These are phyloP conservation scores for Davidsoniella neocaledoniae DNA, from an alignment of 2,329 filamentous ascomycete genomes.

Conservation along the genomic window DNA sequence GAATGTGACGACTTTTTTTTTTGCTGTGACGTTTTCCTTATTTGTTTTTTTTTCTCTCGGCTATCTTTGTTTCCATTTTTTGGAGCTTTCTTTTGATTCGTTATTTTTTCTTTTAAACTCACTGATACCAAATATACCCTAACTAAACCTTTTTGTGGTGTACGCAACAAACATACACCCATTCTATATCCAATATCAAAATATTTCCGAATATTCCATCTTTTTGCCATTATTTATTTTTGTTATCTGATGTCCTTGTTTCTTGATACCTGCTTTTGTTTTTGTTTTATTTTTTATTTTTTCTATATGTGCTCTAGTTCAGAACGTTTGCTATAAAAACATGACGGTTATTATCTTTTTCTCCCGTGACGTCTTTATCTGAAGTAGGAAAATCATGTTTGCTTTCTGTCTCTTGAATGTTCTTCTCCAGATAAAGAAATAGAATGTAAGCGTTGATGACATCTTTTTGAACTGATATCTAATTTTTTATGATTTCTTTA, in stretches of 20 bases:
- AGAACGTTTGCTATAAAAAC: not conserved
- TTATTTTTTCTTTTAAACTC: no score
- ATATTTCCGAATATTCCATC: not conserved
- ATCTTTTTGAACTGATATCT: not conserved
- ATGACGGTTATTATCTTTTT: not conserved
- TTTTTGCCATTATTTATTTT: conserved; percentile 1
- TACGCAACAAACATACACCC: no score
- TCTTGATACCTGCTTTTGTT: not conserved
- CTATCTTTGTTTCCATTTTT: no score
- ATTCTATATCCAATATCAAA: not conserved
- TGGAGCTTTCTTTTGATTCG: not conserved
- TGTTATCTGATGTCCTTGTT: not conserved
- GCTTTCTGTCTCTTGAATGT: not conserved
- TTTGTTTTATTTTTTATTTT: not conserved
- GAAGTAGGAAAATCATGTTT: not conserved
- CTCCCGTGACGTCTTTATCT: not conserved
- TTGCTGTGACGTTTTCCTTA: conserved; percentile 5
- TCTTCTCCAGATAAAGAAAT: not conserved
- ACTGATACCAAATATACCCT: no score
- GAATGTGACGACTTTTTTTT: conserved; percentile 1
- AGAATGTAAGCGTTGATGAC: no score
- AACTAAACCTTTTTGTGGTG: not conserved
- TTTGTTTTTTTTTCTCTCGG: not conserved
- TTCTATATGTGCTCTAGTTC: no score
- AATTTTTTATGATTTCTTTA: conserved; percentile 3